A percentile compares a stretch with the other conserved stretches of the same genome.
Conservation (phyloP, 1,284 basidiomycete species). For the Kwoniella shivajii region DNA sequence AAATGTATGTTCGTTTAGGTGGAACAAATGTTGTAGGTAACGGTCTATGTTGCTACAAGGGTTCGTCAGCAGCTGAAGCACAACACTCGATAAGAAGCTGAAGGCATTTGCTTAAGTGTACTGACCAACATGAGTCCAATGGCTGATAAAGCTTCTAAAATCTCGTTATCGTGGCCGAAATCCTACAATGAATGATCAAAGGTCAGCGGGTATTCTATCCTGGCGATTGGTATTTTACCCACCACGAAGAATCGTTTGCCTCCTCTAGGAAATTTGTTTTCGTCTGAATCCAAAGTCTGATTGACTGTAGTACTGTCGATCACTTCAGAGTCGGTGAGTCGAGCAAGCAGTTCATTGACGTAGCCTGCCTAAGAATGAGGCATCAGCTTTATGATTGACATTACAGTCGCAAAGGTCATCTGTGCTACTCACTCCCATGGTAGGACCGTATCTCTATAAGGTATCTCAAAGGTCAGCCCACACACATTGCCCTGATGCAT, state of each 20-base stretch:
- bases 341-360: conserved; percentile 77
- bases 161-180: conserved; percentile 79
- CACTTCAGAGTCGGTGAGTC: conserved; percentile 66
- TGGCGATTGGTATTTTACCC: conserved; percentile 16
- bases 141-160: conserved; percentile 74
- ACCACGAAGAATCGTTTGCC: conserved; percentile 48
- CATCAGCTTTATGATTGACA: background rate
- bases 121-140: conserved; percentile 65
- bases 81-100: too few relatives aligned
- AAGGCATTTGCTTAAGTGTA: background rate
- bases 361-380: conserved; percentile 62
- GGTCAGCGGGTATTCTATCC: too few relatives aligned
- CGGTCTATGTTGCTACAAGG: conserved; percentile 28
- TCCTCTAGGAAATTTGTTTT: conserved; percentile 66
- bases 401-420: background rate
- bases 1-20: conserved; percentile 32
- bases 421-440: conserved; percentile 18
- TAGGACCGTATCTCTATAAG: conserved; percentile 57
- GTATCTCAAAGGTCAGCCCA: background rate
- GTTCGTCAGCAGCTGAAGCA: too few relatives aligned
- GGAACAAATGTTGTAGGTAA: conserved; percentile 25
- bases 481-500: too few relatives aligned
- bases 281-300: conserved; percentile 67
- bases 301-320: conserved; percentile 75
- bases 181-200: conserved; percentile 61